Percentiles rank a stretch among this genome's conserved stretches.
Evolutionary conservation across 345 rosid genomes (phyloP).

Genomic region (Dipteronia dyeriana): DNA sequence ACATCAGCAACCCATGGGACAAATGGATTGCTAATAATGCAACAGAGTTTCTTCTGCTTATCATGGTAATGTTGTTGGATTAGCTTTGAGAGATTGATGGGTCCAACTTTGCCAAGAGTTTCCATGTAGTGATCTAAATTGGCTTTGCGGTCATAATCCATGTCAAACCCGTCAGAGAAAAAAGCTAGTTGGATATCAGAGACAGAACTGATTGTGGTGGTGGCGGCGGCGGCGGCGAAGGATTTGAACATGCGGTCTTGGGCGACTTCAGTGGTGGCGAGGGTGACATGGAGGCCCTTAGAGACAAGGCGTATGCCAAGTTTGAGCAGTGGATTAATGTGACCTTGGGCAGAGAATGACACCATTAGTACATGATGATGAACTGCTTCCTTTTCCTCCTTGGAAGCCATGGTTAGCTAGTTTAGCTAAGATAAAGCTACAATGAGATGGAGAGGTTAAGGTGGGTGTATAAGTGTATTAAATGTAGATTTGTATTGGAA

Average conservation of each 20-base stretch:
- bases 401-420: constrained; percentile 13
- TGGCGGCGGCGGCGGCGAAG: constrained; percentile 5
- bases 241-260: constrained; percentile 38
- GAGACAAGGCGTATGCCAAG: constrained; percentile 40
- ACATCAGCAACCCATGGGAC: constrained; percentile 54
- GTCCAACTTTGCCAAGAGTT: constrained; percentile 32
- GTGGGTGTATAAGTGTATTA: too few species aligned
- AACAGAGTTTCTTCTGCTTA: constrained; percentile 42
- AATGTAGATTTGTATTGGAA: too few species aligned
- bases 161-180: constrained; percentile 50
- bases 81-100: constrained; percentile 35
- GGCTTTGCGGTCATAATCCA: constrained; percentile 37
- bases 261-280: constrained; percentile 35
- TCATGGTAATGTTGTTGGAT: constrained; percentile 30
- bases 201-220: constrained; percentile 17
- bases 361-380: constrained; percentile 39
- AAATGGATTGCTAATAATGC: constrained; percentile 50
- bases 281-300: constrained; percentile 41
- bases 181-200: constrained; percentile 37
- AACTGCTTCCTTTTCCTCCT: constrained; percentile 5
- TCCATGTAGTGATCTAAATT: constrained; percentile 45
- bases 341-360: constrained; percentile 42
- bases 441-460: too few species aligned
- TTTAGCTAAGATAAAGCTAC: too few species aligned
- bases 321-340: constrained; percentile 45